phyloP scores from a whole-genome alignment of 2,329 filamentous ascomycete genomes.

The Aspergillus sp. region DNA sequence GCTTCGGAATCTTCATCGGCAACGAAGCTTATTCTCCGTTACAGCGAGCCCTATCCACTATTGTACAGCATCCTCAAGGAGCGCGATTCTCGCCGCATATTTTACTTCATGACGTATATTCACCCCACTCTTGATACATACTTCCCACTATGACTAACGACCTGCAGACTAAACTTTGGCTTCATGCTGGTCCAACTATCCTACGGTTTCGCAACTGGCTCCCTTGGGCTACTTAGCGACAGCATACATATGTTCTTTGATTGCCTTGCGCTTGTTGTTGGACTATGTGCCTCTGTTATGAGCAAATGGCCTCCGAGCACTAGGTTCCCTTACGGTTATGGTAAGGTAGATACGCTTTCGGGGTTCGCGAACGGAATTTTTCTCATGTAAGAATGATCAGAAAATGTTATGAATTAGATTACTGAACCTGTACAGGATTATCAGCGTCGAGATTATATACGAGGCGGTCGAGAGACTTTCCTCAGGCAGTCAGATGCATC shows the following conservation, averaged over 20 bases:
- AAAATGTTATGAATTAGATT: too few species aligned
- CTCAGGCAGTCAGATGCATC: slow-evolving; percentile 78
- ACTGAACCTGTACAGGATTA: slow-evolving; percentile 59
- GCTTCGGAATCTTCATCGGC: slow-evolving; percentile 60
- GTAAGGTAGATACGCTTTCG: slow-evolving; percentile 93
- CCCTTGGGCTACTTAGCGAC: slow-evolving; percentile 90
- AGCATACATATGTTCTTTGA: slow-evolving; percentile 99
- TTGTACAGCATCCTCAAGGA: slow-evolving; percentile 84
- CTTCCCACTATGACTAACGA: slow-evolving; percentile 17
- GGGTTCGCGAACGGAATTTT: slow-evolving; percentile 97
- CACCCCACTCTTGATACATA: neutral
- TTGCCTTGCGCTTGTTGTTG: slow-evolving; percentile 87
- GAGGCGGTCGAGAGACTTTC: slow-evolving; percentile 87
- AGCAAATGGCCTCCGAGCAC: slow-evolving; percentile 93
- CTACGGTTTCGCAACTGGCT: slow-evolving; percentile 92
- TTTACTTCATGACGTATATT: slow-evolving; percentile 85
- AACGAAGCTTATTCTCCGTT: slow-evolving; percentile 70
- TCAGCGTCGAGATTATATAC: slow-evolving; percentile 93
- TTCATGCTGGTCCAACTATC: slow-evolving; percentile 96
- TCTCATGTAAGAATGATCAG: slow-evolving; percentile 63
- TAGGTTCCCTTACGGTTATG: slow-evolving; percentile 90
- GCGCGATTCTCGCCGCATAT: slow-evolving; percentile 89
- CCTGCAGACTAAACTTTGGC: slow-evolving; percentile 75
- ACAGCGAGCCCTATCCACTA: slow-evolving; percentile 70
- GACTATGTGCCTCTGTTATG: slow-evolving; percentile 86